Conservation (phyloP, 345 rosid genomes). For the Citrus unshiu region DNA sequence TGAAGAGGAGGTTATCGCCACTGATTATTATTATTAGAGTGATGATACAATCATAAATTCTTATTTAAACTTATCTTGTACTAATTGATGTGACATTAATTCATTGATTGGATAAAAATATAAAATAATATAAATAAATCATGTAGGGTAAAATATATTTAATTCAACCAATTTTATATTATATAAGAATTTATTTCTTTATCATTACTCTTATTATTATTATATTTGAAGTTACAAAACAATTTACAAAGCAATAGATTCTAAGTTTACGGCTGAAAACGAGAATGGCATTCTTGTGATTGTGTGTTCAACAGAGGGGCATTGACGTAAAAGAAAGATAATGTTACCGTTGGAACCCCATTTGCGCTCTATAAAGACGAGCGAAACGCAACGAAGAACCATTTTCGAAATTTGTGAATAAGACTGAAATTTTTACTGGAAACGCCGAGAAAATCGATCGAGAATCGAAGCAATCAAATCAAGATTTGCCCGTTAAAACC, state of each 20-base stretch:
- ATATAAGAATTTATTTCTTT: no score
- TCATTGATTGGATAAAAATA: no score
- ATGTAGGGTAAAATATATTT: fast-evolving
- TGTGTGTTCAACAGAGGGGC: neutral
- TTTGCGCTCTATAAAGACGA: neutral
- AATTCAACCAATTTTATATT: no score
- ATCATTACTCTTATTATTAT: no score
- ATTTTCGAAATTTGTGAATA: neutral
- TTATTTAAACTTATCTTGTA: no score
- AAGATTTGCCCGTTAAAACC: neutral
- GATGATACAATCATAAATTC: no score
- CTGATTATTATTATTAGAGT: no score
- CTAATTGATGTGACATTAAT: no score
- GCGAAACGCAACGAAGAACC: neutral
- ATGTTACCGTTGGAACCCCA: conserved; percentile 28
- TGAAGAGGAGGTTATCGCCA: no score
- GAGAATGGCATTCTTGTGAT: neutral
- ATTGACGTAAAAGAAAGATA: neutral
- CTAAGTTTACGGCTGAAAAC: neutral
- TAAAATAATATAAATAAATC: no score
- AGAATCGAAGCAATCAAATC: neutral
- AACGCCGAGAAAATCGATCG: neutral
- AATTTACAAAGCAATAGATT: neutral
- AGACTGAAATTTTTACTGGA: neutral
- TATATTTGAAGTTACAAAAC: no score